Evolutionary conservation across 2,329 filamentous ascomycete genomes (phyloP), one percentile per base, ranked within the genome.

Genomic region (Grosmannia penicillata): DNA sequence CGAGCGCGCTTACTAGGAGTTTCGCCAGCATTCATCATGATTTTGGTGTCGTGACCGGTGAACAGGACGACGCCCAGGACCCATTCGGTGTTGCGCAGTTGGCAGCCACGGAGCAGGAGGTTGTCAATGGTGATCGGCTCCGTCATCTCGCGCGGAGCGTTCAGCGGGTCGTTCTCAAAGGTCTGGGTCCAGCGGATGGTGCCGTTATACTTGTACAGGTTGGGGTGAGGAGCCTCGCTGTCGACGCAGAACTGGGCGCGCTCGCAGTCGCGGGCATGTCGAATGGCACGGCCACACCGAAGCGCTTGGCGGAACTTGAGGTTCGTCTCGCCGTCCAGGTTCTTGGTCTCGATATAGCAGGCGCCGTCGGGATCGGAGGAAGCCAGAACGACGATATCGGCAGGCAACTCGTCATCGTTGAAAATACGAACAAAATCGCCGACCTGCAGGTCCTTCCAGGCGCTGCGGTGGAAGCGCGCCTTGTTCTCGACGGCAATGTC

Each of bases 331-430:
- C 91, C 91, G 52, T 98, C 91, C 64, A 98, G 57, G 55, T 94
- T 96, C 65, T 96, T 98, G 3, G 91, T 98, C 60, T 98, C 91
- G 18, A 98, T 82, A 51, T 95, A 98, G 59, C 91, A 98, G 27
- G 84, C 84, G 36, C 91, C 91, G 50, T 98, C 91, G 1, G 81
- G 72, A 50, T 96, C 91, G 3, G 91, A 94, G 0, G 91, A 96
- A 3, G 91, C 83, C 19, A 98, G 62, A 31, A 98, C 82, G 34
- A 96, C 79, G 33, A 98, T 67, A 58, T 98, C 91, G 34, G 91
- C 89, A 2, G 91, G 93, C 19, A 98, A 75, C 49, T 93, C 86
- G 52, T 98, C 91, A 48, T 94, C 82, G 51, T 93, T 95, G 62
- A 95, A 96, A 36, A 98, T 73, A 48, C 93, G 84, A 39, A 98